These are phyloP conservation scores for Euclidium syriacum DNA, from an alignment of 345 rosid species.

Conservation along the genomic window DNA sequence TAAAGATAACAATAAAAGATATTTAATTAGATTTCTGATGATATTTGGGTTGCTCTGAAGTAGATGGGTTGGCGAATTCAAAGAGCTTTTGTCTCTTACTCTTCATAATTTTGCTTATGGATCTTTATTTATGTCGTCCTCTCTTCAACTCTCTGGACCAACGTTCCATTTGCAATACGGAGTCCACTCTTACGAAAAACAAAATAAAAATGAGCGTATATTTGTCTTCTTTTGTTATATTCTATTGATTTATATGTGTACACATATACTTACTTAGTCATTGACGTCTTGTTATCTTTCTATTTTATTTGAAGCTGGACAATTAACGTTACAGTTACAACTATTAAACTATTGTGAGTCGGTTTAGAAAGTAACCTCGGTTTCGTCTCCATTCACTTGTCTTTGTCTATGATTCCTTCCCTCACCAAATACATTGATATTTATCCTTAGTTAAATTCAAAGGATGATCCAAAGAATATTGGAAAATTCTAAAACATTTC, in stretches of 20 bases:
- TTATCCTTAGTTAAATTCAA: background rate
- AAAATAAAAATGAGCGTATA: slow-evolving; percentile 4
- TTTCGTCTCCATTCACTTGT: slow-evolving; percentile 13
- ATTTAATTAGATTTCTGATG: background rate
- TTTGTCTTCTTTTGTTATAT: slow-evolving; percentile 10
- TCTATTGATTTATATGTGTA: background rate
- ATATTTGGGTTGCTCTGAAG: background rate
- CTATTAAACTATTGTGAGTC: background rate
- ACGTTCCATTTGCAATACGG: slow-evolving; percentile 6
- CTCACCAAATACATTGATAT: background rate
- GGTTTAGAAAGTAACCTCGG: background rate
- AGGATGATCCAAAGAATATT: slow-evolving; percentile 7
- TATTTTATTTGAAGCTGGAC: background rate
- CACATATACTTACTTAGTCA: background rate
- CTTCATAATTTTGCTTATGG: slow-evolving; percentile 9
- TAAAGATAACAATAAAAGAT: background rate
- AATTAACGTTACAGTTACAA: background rate
- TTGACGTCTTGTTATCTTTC: background rate
- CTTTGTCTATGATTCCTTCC: background rate
- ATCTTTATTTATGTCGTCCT: slow-evolving; percentile 9
- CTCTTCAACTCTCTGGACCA: slow-evolving; percentile 13
- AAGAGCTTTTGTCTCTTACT: slow-evolving; percentile 12
- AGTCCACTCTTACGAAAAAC: background rate
- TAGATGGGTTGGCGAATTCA: slow-evolving; percentile 6
- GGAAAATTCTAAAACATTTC: background rate